Conservation (phyloP, 164 flowering plant genomes). For the Umbellularia californica region DNA sequence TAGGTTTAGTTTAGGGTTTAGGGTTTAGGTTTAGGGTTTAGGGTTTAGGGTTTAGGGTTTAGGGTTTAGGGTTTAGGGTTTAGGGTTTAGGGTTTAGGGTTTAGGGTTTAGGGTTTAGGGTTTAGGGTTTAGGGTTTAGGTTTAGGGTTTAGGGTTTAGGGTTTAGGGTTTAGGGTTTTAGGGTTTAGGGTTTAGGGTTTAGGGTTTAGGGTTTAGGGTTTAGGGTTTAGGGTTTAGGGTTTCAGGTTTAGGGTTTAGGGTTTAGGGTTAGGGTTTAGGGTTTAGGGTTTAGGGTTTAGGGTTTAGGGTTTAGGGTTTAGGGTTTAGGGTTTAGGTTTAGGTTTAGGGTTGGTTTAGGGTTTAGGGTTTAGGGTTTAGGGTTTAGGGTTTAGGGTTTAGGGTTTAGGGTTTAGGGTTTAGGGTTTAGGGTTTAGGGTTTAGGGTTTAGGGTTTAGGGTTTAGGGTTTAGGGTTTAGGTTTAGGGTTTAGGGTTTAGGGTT, state of each 20-base stretch:
- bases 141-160: slow-evolving; percentile 2
- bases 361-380: not conserved
- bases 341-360: not conserved
- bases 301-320: slow-evolving; percentile 3
- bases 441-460: not conserved
- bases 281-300: slow-evolving; percentile 1
- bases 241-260: not conserved
- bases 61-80: slow-evolving; percentile 13
- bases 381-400: slow-evolving; percentile 4
- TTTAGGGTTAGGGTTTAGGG: not conserved
- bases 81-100: slow-evolving; percentile 2
- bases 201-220: slow-evolving; percentile 7
- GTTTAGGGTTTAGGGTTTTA: not conserved
- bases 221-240: not conserved
- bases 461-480: not conserved
- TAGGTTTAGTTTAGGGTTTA: too few relatives aligned
- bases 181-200: not conserved
- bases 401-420: slow-evolving; percentile 1
- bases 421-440: slow-evolving; percentile 1
- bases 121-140: slow-evolving; percentile 6
- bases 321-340: not conserved
- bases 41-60: slow-evolving; percentile 9
- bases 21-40: too few relatives aligned
- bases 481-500: not conserved
- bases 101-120: not conserved